phyloP scores from a whole-genome alignment of 1,284 basidiomycete genomes.

The Microbotryum scabiosae region DNA sequence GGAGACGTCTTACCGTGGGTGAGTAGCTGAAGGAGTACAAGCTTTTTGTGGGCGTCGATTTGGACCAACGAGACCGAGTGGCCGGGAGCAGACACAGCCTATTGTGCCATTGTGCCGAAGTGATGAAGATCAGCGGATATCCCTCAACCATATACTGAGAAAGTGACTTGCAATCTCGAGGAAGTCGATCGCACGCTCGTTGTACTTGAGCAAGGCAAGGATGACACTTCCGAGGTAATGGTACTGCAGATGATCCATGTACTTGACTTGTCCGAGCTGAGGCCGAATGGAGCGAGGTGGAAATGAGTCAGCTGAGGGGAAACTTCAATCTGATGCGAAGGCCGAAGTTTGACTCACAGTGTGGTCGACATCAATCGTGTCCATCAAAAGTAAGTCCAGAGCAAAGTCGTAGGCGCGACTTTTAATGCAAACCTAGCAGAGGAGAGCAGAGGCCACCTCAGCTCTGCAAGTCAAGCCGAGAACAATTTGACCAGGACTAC shows the following conservation, averaged over 20 bases:
- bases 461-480: neutral
- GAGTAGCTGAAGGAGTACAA: slow-evolving; percentile 64
- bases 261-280: slow-evolving; percentile 45
- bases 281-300: neutral
- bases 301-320: neutral
- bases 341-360: slow-evolving; percentile 4
- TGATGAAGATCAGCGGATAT: neutral
- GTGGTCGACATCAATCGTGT: slow-evolving; percentile 29
- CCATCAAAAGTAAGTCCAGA: neutral
- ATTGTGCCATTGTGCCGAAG: neutral
- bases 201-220: slow-evolving; percentile 54
- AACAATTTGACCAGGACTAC: neutral
- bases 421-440: neutral
- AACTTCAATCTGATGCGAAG: too few relatives aligned
- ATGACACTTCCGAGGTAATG: slow-evolving; percentile 64
- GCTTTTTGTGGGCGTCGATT: slow-evolving; percentile 74
- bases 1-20: slow-evolving; percentile 56
- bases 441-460: neutral
- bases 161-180: slow-evolving; percentile 53
- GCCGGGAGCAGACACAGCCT: slow-evolving; percentile 59
- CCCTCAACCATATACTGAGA: neutral
- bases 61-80: slow-evolving; percentile 60
- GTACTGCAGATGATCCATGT: slow-evolving; percentile 65
- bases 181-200: slow-evolving; percentile 58
- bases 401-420: slow-evolving; percentile 9